These are phyloP conservation scores for Coniochaeta sp. DNA, from an alignment of 2,329 filamentous ascomycete species.

Conservation along the genomic window DNA sequence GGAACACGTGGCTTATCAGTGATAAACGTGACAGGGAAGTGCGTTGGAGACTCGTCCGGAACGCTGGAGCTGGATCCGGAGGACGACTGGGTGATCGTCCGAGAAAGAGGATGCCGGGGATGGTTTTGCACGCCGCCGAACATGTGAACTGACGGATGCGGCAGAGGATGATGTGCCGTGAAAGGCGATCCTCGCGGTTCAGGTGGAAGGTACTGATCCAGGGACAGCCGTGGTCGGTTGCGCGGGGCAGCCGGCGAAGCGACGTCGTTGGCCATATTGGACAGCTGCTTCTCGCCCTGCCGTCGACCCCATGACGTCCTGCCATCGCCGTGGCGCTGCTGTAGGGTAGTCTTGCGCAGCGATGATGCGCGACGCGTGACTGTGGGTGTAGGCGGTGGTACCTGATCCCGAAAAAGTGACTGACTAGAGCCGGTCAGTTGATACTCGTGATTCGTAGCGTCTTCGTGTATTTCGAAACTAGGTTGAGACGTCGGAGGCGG, in stretches of 20 bases:
- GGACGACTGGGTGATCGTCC: slow-evolving; percentile 79
- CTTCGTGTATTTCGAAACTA: slow-evolving; percentile 40
- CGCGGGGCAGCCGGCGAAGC: slow-evolving; percentile 46
- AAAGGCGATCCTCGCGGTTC: slow-evolving; percentile 57
- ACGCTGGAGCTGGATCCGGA: slow-evolving; percentile 77
- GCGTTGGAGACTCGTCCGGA: slow-evolving; percentile 62
- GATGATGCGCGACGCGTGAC: slow-evolving; percentile 64
- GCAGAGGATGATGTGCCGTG: slow-evolving; percentile 41
- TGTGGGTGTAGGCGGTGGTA: slow-evolving; percentile 37
- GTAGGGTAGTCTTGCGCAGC: slow-evolving; percentile 76
- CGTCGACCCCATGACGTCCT: slow-evolving; percentile 56
- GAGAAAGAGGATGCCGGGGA: slow-evolving; percentile 70
- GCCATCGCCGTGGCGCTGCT: slow-evolving; percentile 66
- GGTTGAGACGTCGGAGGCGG: slow-evolving; percentile 27
- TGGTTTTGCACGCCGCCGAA: slow-evolving; percentile 25
- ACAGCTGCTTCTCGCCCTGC: slow-evolving; percentile 47
- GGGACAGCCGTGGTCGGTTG: slow-evolving; percentile 64
- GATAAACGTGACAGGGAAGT: slow-evolving; percentile 40
- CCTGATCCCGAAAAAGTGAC: slow-evolving; percentile 28
- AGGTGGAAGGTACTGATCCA: slow-evolving; percentile 69
- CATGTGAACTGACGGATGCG: slow-evolving; percentile 44
- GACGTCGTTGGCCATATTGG: slow-evolving; percentile 43
- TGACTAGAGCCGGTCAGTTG: slow-evolving; percentile 35
- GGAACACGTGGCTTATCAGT: slow-evolving; percentile 41
- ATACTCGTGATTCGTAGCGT: slow-evolving; percentile 37